Evolutionary conservation across 495 filamentous ascomycete genomes (phyloP), one percentile per base, ranked within the genome.

Genomic region (Sabuloglossum arenarium): DNA sequence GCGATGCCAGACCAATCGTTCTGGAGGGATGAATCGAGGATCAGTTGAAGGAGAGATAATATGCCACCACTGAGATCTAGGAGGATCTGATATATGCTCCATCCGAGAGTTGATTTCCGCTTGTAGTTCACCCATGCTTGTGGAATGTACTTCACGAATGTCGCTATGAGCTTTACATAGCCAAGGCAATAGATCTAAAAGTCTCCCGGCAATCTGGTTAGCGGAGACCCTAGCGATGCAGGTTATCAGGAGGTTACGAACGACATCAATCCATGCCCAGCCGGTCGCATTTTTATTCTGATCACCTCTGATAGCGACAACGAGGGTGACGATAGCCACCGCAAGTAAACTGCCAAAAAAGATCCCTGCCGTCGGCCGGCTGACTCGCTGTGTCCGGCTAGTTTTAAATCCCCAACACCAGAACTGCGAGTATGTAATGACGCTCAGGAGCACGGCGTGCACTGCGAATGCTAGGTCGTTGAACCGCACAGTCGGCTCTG

Each of bases 381-480:
- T 88, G 9, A 84, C 73, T 3, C 68, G 70, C 58, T 80, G 73
- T 24, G 67, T 70, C 2, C 64, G 56, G n/a, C 69, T 69, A 0
- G 76, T 76, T 50, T 79, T 73, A 63, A 93, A 87, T 0, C 83
- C 83, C 88, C 87, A 94, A 3, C 80, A 77, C 64, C 75, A 80
- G 60, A 86, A 87, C 65, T 95, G 88, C 29, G 76, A 79, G 56
- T 81, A 80, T 0, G 77, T 73, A 32, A 95, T 63, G 8, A 73
- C 46, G 60, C 77, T 84, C 21, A 94, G 59, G 0, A 89, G 32
- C 12, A 85, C 69, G 21, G 84, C 89, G 66, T 96, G 89, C 3
- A 75, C 67, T 1, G 86, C 86, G 64, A 95, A 98, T 1, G 80
- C 80, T 25, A 98, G 72, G 66, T 98, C 91, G 64, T 97, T 98